Evolutionary conservation across 306 rosid species (phyloP).

Genomic region (Myrica gale): DNA sequence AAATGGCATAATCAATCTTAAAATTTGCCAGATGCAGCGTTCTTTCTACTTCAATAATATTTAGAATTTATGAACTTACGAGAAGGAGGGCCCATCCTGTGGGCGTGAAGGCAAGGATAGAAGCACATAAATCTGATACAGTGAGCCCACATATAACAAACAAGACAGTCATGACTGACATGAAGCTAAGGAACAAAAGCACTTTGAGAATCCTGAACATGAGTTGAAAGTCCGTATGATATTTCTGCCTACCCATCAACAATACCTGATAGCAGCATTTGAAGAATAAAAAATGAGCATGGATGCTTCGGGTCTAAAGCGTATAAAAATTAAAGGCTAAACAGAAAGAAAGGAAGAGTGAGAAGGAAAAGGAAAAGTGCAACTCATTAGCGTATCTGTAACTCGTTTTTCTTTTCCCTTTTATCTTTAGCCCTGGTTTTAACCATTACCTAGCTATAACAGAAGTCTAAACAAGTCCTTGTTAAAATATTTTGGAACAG

Average conservation of each 20-base stretch:
- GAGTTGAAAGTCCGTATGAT: constrained; percentile 86
- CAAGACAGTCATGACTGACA: constrained; percentile 83
- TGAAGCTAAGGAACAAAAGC: constrained; percentile 84
- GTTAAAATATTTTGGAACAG: background rate
- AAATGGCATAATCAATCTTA: background rate
- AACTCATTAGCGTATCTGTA: background rate
- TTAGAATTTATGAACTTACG: constrained; percentile 45
- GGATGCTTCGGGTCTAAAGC: background rate
- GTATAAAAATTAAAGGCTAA: background rate
- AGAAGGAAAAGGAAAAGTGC: background rate
- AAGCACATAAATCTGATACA: constrained; percentile 79
- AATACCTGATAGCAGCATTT: constrained; percentile 58
- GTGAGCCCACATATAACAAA: constrained; percentile 85
- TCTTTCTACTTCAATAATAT: constrained; percentile 3
- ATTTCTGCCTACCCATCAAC: constrained; percentile 88
- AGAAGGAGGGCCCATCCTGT: constrained; percentile 91
- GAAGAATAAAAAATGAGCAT: constrained; percentile 27
- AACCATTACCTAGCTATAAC: background rate
- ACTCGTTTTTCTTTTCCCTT: background rate
- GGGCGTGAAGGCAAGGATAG: constrained; percentile 85
- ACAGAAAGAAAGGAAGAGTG: background rate
- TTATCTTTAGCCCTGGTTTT: too few species aligned
- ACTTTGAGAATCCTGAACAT: constrained; percentile 91
- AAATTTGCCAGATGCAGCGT: background rate
- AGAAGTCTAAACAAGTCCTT: background rate